phyloP scores from a whole-genome alignment of 176 grass and related monocot species.

The Echinochloa phyllopogon region DNA sequence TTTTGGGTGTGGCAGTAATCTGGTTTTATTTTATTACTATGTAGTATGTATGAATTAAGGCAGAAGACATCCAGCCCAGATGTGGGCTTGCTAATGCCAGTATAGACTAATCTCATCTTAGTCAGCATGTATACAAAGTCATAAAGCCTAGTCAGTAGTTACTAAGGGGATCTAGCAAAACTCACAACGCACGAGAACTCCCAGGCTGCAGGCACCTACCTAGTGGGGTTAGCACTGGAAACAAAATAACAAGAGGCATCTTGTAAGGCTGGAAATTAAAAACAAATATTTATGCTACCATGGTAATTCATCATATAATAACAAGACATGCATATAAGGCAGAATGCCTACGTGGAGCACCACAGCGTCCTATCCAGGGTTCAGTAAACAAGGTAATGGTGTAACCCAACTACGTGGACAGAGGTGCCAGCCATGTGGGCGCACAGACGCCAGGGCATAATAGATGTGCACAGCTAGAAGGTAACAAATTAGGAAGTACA shows the following conservation, averaged over 20 bases:
- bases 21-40: background rate
- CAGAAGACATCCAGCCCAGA: background rate
- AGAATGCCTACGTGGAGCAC: background rate
- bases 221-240: background rate
- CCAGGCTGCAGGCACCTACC: background rate
- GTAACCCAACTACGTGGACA: background rate
- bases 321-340: background rate
- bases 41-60: background rate
- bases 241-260: background rate
- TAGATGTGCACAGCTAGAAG: background rate
- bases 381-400: background rate
- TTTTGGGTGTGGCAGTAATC: background rate
- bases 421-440: background rate
- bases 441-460: background rate
- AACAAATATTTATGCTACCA: background rate
- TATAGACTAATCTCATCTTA: background rate
- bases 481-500: background rate
- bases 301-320: background rate
- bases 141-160: conserved; percentile 11
- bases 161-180: background rate
- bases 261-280: background rate
- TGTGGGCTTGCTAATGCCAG: background rate
- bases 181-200: background rate
- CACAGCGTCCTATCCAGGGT: background rate
- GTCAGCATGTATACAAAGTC: background rate